Conservation (phyloP, 345 rosid genomes). For the Odontarrhena argentea region DNA sequence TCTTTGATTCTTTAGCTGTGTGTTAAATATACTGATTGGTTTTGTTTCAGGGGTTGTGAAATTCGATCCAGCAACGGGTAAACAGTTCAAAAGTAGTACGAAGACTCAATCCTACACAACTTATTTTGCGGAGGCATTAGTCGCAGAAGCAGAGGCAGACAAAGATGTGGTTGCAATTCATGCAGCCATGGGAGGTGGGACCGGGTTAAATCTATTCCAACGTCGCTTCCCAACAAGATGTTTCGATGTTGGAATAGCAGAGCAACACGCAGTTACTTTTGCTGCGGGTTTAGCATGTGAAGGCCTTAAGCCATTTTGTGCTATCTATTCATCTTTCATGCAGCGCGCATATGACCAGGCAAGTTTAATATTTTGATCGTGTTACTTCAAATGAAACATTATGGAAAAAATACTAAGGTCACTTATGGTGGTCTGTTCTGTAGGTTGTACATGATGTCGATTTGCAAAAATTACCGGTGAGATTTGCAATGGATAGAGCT, state of each 20-base stretch:
- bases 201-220: constrained; percentile 83
- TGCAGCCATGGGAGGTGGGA: constrained; percentile 99
- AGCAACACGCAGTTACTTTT: constrained; percentile 97
- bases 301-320: constrained; percentile 93
- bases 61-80: constrained; percentile 93
- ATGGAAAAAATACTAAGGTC: not conserved
- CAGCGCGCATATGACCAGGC: constrained; percentile 99
- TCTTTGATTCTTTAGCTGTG: not conserved
- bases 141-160: constrained; percentile 90
- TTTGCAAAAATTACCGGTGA: constrained; percentile 90
- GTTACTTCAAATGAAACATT: not conserved
- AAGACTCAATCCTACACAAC: constrained; percentile 80
- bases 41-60: constrained; percentile 73
- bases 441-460: constrained; percentile 98
- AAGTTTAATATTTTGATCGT: constrained; percentile 35
- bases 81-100: constrained; percentile 77
- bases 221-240: constrained; percentile 87
- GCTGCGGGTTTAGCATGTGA: constrained; percentile 99
- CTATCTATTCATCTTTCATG: constrained; percentile 93
- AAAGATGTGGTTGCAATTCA: constrained; percentile 88
- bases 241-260: constrained; percentile 96
- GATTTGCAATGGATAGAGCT: constrained; percentile 98
- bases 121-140: constrained; percentile 91
- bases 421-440: not conserved
- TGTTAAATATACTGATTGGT: not conserved